Conservation (phyloP, 306 rosid species). For the Pterocarpus macrocarpus region DNA sequence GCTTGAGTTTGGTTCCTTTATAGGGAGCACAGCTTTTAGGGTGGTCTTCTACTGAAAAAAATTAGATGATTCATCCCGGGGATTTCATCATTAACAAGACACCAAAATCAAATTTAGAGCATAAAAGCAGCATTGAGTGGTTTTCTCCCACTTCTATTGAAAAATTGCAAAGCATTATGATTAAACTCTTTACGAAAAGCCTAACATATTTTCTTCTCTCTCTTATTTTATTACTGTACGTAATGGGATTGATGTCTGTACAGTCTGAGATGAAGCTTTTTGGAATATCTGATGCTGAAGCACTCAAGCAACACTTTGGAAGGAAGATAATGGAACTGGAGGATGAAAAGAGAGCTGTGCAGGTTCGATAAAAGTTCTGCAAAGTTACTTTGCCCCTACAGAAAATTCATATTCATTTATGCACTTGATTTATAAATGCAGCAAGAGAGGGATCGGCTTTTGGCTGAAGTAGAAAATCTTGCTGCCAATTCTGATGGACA, state of each 20-base stretch:
- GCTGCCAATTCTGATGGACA: constrained; percentile 91
- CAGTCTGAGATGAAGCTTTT: constrained; percentile 94
- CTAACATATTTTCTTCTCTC: neutral
- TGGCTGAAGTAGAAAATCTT: constrained; percentile 93
- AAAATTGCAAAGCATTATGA: neutral
- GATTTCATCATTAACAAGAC: constrained; percentile 14
- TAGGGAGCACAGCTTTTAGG: neutral
- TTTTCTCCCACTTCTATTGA: constrained; percentile 24
- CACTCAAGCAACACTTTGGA: constrained; percentile 95
- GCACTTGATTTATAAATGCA: constrained; percentile 57
- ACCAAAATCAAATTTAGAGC: constrained; percentile 18
- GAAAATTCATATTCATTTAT: constrained; percentile 50
- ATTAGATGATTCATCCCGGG: constrained; percentile 13
- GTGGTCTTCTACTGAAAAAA: neutral
- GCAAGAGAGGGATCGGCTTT: constrained; percentile 90
- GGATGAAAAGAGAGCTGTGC: constrained; percentile 90
- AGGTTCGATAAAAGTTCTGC: constrained; percentile 61
- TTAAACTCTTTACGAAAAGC: neutral
- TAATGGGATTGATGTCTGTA: constrained; percentile 41
- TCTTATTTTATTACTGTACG: constrained; percentile 20
- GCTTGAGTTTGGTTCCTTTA: constrained; percentile 11
- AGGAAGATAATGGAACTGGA: constrained; percentile 92
- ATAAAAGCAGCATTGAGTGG: constrained; percentile 29
- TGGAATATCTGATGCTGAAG: constrained; percentile 72
- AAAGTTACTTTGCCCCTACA: constrained; percentile 31